These are phyloP conservation scores for Umbelopsis sp. DNA, from an alignment of 192 early-diverging fungal genomes.

Conservation along the genomic window DNA sequence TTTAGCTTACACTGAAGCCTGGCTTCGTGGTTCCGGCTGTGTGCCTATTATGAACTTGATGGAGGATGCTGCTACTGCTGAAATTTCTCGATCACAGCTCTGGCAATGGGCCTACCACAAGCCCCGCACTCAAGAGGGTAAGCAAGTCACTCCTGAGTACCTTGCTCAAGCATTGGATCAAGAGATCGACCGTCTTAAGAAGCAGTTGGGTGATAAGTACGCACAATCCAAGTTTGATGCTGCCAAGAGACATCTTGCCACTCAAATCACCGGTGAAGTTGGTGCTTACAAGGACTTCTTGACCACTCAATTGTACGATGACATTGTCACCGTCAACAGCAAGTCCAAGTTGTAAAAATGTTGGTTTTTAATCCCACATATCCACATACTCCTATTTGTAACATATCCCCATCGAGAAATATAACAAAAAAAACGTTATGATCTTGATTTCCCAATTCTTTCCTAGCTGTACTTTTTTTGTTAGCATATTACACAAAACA, in stretches of 20 bases:
- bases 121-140: conserved; percentile 80
- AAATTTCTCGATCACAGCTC: conserved; percentile 96
- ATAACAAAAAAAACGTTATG: no score
- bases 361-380: no score
- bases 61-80: conserved; percentile 98
- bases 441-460: no score
- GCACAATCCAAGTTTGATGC: conserved; percentile 62
- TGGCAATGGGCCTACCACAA: conserved; percentile 97
- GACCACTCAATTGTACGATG: conserved; percentile 91
- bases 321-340: conserved; percentile 61
- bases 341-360: conserved; percentile 41
- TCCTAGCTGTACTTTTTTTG: no score
- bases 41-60: conserved; percentile 98
- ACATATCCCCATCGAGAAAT: neutral
- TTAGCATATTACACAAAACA: no score
- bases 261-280: conserved; percentile 78
- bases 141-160: conserved; percentile 77
- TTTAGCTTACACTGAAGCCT: conserved; percentile 93
- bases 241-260: conserved; percentile 71
- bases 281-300: conserved; percentile 89
- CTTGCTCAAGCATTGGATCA: conserved; percentile 83
- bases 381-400: neutral
- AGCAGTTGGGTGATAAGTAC: conserved; percentile 67
- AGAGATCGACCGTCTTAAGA: conserved; percentile 76
- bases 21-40: conserved; percentile 93